phyloP scores from a whole-genome alignment of 495 filamentous ascomycete genomes.

The Eremomyces bilateralis region DNA sequence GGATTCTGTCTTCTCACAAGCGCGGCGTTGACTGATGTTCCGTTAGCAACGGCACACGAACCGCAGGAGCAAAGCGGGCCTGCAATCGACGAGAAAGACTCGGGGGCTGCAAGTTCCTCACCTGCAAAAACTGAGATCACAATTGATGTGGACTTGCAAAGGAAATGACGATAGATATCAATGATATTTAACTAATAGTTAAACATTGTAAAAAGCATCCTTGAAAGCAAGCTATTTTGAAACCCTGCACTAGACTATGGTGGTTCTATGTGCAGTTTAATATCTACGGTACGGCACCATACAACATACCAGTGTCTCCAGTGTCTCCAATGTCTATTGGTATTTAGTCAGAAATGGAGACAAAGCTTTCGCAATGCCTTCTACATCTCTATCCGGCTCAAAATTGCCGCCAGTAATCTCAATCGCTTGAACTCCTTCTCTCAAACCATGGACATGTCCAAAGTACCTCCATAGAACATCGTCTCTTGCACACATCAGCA shows the following conservation, averaged over 20 bases:
- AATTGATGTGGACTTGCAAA: constrained; percentile 1
- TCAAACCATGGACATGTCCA: constrained; percentile 1
- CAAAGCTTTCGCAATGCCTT: background rate
- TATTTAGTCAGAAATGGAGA: background rate
- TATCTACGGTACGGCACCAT: too few relatives aligned
- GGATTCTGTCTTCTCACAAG: background rate
- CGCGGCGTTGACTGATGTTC: background rate
- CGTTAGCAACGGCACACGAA: constrained; percentile 3
- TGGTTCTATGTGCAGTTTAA: too few relatives aligned
- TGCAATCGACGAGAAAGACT: constrained; percentile 1
- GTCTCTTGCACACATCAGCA: constrained; percentile 4
- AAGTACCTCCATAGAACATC: constrained; percentile 4
- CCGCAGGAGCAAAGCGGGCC: constrained; percentile 4
- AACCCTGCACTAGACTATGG: too few relatives aligned
- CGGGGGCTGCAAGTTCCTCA: too few relatives aligned
- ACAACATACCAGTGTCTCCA: too few relatives aligned
- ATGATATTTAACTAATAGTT: too few relatives aligned
- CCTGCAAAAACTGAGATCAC: too few relatives aligned
- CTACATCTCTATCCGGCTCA: constrained; percentile 2
- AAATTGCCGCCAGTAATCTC: constrained; percentile 3
- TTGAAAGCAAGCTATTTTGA: too few relatives aligned
- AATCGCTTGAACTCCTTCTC: background rate
- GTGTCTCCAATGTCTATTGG: too few relatives aligned
- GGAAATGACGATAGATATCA: background rate
- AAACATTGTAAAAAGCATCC: too few relatives aligned